Evolutionary conservation across 257 asterid genomes (phyloP), one percentile per base, ranked within the genome.

Genomic region (Solanum boliviense): DNA sequence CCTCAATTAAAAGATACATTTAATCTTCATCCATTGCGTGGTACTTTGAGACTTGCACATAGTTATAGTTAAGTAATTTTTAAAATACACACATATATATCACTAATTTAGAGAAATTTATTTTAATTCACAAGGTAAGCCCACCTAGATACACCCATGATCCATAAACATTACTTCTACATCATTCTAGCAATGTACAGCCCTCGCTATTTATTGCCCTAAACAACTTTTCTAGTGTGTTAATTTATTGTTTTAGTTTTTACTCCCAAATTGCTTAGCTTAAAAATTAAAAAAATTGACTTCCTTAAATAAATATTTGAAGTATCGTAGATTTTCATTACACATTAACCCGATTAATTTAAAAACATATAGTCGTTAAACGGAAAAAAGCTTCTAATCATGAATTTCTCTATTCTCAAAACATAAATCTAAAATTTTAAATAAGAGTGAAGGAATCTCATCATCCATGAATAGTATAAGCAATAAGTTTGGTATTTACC

Each of bases 381-480:
- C 0, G 13, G 5, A 3, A 9, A 60, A 60, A 60, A 60, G 13
- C 13, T 60, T 60, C 29, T 0, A 3, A 60, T 60, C 29, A 60
- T 21, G 29, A 23, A 60, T 60, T 6, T 62, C 11, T 62, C 31
- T 5, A 0, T 62, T 23, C 31, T 7, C 31, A 23, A 62, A 23
- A 23, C 9, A 62, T 12, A n/a, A 60, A 21, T 21, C 13, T 60
- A 60, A 18, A 21, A 0, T 46, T n/a, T 10, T 0, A n/a, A 27
- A 2, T 62, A 23, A 10, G 31, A 23, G 13, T 0, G 0, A 16
- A n/a, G 0, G 13, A 5, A n/a, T 10, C 8, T 62, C 15, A 9
- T 62, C 7, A n/a, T 23, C 34, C 73, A n/a, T 65, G 3, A 65
- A 65, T 67, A 11, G 7, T 11, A 25, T 25, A 2, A 67, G 73